These are phyloP conservation scores for Kodamaea sp. DNA, from an alignment of 1,139 yeast genomes.

Conservation along the genomic window DNA sequence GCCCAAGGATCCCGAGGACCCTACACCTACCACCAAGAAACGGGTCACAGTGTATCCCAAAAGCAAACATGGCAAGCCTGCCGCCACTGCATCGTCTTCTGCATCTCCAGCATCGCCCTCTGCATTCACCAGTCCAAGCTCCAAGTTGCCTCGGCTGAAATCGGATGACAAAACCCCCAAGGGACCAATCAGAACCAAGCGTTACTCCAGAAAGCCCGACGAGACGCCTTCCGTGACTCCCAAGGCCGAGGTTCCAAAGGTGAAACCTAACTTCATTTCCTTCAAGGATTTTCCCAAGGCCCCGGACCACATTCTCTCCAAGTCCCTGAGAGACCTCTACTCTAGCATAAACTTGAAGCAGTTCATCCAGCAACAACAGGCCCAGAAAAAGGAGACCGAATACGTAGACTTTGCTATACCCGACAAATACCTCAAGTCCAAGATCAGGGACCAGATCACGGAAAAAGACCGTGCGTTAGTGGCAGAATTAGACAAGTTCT, in stretches of 20 bases:
- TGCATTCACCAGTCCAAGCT: neutral
- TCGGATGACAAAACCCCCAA: constrained; percentile 1
- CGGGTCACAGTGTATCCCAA: constrained; percentile 9
- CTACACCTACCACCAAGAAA: constrained; percentile 5
- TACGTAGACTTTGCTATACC: constrained; percentile 36
- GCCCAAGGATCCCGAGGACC: constrained; percentile 13
- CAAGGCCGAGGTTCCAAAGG: neutral
- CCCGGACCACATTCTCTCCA: constrained; percentile 23
- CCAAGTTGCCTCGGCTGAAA: neutral
- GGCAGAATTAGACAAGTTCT: constrained; percentile 28
- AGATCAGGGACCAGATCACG: constrained; percentile 22
- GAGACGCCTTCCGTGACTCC: neutral
- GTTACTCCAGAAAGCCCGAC: constrained; percentile 1
- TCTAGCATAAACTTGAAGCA: constrained; percentile 8
- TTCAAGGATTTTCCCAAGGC: constrained; percentile 33
- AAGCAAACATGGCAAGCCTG: constrained; percentile 4
- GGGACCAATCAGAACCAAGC: neutral
- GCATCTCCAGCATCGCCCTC: neutral
- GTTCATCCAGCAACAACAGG: neutral
- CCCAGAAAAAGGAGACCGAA: neutral
- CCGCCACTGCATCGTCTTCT: neutral
- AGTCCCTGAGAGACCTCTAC: constrained; percentile 22
- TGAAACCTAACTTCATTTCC: constrained; percentile 16
- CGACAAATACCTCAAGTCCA: constrained; percentile 28
- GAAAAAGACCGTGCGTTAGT: constrained; percentile 28